Evolutionary conservation across 225 moss, liverwort and hornwort species (phyloP), one percentile per base, ranked within the genome.

Genomic region (Marchantia paleacea): DNA sequence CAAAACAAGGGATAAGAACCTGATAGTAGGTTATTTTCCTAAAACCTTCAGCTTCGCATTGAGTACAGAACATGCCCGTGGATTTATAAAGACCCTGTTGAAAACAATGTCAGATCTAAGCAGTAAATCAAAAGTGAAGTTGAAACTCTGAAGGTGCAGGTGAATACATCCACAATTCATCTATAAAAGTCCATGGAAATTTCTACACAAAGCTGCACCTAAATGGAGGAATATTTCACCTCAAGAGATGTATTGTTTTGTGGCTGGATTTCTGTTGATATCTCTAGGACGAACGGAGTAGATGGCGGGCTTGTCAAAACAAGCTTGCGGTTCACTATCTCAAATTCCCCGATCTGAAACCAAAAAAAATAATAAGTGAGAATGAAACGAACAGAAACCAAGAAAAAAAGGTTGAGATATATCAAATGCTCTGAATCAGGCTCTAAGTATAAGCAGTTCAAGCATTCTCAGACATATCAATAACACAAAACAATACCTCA

Each of bases 11-110:
- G 0, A 69, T 55, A 49, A 31, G 52, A 24, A 86, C 93, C 93
- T 94, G 97, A 80, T 84, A 97, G 66, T 92, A 97, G 0, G 97
- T 95, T 39, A 97, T 97, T 84, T 92, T 97, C 80, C 95, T 91
- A 82, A 97, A 97, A 79, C 94, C 97, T 72, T 94, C 97, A 54
- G 95, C 97, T 89, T 97, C 97, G 80, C 97, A 97, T 82, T 97
- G 97, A 28, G 97, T 97, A 58, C 97, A 97, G 74, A 93, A 97
- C 78, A 92, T 97, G 68, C 97, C 95, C 55, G 85, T 84, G 51
- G 93, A 89, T 83, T 92, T 97, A 85, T 95, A 97, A 48, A 97
- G 84, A 52, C 97, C 97, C 87, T 81, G 81, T 20, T 48, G n/a
- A 76, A 0, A 48, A 80, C 3, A 26, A 73, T 74, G 55, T 53